These are phyloP conservation scores for Gilbertella persicaria DNA, from an alignment of 371 early-diverging fungal genomes.

Conservation along the genomic window DNA sequence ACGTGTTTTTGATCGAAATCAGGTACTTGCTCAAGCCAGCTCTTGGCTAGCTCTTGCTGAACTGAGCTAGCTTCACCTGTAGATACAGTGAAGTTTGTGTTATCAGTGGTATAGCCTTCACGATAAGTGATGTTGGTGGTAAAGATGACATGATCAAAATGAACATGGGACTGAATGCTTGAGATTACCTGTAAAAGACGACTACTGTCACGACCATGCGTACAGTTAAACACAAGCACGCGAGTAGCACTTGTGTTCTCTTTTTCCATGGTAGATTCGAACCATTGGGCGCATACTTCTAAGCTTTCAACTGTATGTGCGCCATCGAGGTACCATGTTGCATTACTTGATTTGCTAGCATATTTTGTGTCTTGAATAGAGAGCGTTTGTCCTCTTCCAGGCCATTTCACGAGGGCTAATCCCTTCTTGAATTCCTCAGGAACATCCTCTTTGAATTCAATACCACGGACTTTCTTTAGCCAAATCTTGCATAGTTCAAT, in stretches of 20 bases:
- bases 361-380: constrained; percentile 37
- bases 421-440: constrained; percentile 62
- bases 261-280: constrained; percentile 36
- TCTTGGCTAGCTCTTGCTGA: constrained; percentile 54
- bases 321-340: constrained; percentile 87
- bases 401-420: constrained; percentile 74
- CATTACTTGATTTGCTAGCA: constrained; percentile 37
- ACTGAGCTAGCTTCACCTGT: constrained; percentile 56
- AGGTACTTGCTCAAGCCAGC: constrained; percentile 52
- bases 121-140: constrained; percentile 72
- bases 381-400: constrained; percentile 83
- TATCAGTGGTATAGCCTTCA: constrained; percentile 56
- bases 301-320: constrained; percentile 94
- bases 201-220: constrained; percentile 75
- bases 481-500: constrained; percentile 66
- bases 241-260: constrained; percentile 27
- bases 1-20: constrained; percentile 29
- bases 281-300: constrained; percentile 81
- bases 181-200: constrained; percentile 57
- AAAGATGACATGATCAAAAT: constrained; percentile 72
- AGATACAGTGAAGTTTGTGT: constrained; percentile 64
- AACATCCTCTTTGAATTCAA: constrained; percentile 26
- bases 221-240: constrained; percentile 86
- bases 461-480: constrained; percentile 48
- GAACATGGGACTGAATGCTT: constrained; percentile 35